Evolutionary conservation across 2,329 filamentous ascomycete genomes (phyloP).

Genomic region (Colletotrichum liriopes): DNA sequence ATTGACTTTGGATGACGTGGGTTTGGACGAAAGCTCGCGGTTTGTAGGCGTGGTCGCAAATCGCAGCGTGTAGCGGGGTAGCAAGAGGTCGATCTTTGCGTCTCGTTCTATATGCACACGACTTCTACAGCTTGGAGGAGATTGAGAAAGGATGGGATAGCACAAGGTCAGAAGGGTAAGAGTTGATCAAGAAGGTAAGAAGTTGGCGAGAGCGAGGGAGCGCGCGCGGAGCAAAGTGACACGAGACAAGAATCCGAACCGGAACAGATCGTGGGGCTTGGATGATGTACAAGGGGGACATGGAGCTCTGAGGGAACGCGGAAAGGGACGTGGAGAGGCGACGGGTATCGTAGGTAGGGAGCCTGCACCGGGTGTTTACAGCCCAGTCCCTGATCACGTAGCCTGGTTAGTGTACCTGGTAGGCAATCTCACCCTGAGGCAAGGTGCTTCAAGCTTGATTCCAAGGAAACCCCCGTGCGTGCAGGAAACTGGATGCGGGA

Average conservation of each 20-base stretch:
- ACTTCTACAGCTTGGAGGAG: not conserved
- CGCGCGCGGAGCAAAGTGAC: slow-evolving; percentile 5
- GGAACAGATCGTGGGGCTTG: slow-evolving; percentile 31
- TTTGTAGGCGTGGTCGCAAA: slow-evolving; percentile 8
- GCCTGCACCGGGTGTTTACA: not conserved
- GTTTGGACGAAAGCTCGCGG: slow-evolving; percentile 32
- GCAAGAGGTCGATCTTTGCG: not conserved
- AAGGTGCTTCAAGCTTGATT: slow-evolving; percentile 1
- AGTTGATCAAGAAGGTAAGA: slow-evolving; percentile 6
- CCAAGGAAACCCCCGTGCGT: slow-evolving; percentile 31
- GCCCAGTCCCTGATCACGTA: not conserved
- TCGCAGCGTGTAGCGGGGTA: slow-evolving; percentile 10
- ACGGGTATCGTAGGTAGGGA: not conserved
- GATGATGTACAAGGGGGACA: not conserved
- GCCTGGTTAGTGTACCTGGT: not conserved
- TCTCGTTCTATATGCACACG: slow-evolving; percentile 1
- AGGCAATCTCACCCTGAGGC: not conserved
- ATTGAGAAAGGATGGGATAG: not conserved
- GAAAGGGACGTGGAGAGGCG: not conserved
- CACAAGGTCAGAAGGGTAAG: not conserved
- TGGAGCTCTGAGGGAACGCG: not conserved
- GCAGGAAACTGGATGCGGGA: slow-evolving; percentile 15
- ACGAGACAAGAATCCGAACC: slow-evolving; percentile 14
- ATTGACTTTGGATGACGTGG: slow-evolving; percentile 40
- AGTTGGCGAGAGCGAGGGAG: not conserved